Evolutionary conservation across 2,329 filamentous ascomycete species (phyloP), one percentile per base, ranked within the genome.

Genomic region (Neonectria neomacrospora): DNA sequence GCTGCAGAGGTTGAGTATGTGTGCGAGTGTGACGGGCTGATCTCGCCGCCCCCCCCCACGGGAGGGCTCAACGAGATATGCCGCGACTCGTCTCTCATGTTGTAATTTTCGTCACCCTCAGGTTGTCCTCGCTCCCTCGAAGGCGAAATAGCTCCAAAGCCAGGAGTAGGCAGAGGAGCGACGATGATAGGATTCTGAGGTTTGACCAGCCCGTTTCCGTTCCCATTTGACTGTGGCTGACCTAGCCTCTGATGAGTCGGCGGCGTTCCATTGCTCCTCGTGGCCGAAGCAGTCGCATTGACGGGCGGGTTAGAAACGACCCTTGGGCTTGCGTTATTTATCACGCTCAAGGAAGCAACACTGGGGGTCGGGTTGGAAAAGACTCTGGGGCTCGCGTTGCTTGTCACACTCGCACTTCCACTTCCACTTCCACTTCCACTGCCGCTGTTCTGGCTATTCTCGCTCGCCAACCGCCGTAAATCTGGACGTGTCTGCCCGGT

Each of bases 61-160:
- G 67, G 62, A 20, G 68, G 71, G 42, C 63, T 72, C 10, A 70
- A 59, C 5, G 69, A 68, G 22, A 71, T 63, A 12, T 56, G 58
- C 2, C 62, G 60, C 3, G 64, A 63, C 9, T 62, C 64, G 10
- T 67, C 64, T 28, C 48, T 56, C 1, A 53, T 34, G 1, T 34
- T 58, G 18, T 42, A 22, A 4, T 54, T 58, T 34, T 34, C 39
- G 16, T 56, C 54, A n/a, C 16, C 20, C n/a, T 37, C 32, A 5
- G 18, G 28, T 22, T 47, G 39, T 22, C 45, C 45, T 26, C 54
- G 45, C 23, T 39, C 59, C 23, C 39, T 61, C 4, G 57, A 59
- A 14, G 32, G 20, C 41, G 50, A 42, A 23, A 48, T 58, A 26
- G 37, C 59, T 34, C 34, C 52, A 30, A 53, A 28, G 48, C 54